A percentile compares a stretch with the other conserved stretches of the same genome.
phyloP scores from a whole-genome alignment of 805 yeast species.

The Metschnikowia baotianmanensis region DNA sequence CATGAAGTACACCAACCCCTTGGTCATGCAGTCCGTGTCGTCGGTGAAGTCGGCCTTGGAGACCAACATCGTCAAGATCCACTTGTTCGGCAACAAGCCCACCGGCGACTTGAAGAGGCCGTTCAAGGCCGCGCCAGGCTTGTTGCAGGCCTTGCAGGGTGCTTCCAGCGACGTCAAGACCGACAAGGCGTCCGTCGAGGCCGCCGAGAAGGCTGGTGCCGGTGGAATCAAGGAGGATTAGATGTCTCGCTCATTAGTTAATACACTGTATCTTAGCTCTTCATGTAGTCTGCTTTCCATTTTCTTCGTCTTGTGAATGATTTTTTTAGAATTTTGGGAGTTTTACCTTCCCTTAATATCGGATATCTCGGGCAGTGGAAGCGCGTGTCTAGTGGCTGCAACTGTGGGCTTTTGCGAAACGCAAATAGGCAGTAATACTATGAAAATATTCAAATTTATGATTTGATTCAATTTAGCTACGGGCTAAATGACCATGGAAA shows the following conservation, averaged over 20 bases:
- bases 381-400: too few relatives aligned
- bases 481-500: too few relatives aligned
- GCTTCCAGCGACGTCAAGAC: slow-evolving; percentile 56
- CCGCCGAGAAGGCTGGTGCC: slow-evolving; percentile 79
- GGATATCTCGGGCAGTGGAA: too few relatives aligned
- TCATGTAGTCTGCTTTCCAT: too few relatives aligned
- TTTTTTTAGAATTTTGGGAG: too few relatives aligned
- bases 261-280: neutral
- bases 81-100: slow-evolving; percentile 78
- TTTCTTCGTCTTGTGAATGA: too few relatives aligned
- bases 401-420: too few relatives aligned
- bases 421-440: too few relatives aligned
- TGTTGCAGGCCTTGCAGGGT: slow-evolving; percentile 63
- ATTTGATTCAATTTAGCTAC: too few relatives aligned
- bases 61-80: slow-evolving; percentile 87
- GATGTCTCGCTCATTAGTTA: slow-evolving; percentile 10
- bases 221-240: slow-evolving; percentile 90
- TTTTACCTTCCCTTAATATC: too few relatives aligned
- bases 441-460: too few relatives aligned
- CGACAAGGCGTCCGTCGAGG: slow-evolving; percentile 82
- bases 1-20: slow-evolving; percentile 96
- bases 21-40: slow-evolving; percentile 89
- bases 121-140: slow-evolving; percentile 71
- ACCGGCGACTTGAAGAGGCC: slow-evolving; percentile 94
- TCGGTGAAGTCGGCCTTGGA: slow-evolving; percentile 90